Conservation (phyloP, 1,139 yeast genomes). For the Pichia sp. region DNA sequence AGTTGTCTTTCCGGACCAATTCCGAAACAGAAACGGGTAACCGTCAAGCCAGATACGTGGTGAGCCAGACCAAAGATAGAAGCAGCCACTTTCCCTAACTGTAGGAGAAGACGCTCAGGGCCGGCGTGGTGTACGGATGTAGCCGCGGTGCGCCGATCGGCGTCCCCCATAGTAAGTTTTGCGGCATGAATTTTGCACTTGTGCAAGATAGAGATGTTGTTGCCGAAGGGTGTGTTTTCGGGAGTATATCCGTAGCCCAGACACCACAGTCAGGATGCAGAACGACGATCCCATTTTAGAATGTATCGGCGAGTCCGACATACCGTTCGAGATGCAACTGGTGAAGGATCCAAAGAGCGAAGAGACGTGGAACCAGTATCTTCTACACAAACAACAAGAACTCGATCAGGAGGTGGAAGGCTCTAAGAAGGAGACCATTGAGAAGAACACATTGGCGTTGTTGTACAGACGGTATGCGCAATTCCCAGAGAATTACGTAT, state of each 20-base stretch:
- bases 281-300: neutral
- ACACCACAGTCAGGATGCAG: too few species aligned
- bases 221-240: too few species aligned
- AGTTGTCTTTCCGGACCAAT: neutral
- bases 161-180: too few species aligned
- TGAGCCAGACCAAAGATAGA: neutral
- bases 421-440: neutral
- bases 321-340: constrained; percentile 13
- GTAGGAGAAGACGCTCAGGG: too few species aligned
- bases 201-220: too few species aligned
- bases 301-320: constrained; percentile 11
- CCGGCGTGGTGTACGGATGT: constrained; percentile 5
- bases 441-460: neutral
- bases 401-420: constrained; percentile 3
- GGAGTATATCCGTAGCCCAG: too few species aligned
- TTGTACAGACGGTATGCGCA: constrained; percentile 5
- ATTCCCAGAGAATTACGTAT: neutral
- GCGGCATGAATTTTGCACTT: too few species aligned
- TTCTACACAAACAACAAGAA: constrained; percentile 35
- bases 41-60: too few species aligned
- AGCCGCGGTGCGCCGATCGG: neutral
- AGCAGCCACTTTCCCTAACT: constrained; percentile 10
- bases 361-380: constrained; percentile 55
- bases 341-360: constrained; percentile 41
- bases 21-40: too few species aligned